A percentile compares a stretch with the other conserved stretches of the same genome.
Conservation (phyloP, 257 asterid species). For the Echium plantagineum region DNA sequence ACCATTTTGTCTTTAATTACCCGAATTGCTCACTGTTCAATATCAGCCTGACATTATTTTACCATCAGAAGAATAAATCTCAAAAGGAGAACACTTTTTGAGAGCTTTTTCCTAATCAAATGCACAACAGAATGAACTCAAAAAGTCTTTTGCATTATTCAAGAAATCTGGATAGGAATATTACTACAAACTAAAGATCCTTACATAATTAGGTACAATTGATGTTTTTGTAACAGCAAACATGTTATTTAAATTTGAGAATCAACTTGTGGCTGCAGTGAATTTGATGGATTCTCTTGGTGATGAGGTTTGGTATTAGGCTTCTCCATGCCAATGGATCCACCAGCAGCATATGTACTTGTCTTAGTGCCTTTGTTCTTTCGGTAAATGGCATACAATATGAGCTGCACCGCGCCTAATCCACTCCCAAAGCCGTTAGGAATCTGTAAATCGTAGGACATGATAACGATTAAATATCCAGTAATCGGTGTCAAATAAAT, state of each 20-base stretch:
- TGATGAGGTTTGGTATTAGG: conserved; percentile 16
- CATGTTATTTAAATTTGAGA: conserved; percentile 16
- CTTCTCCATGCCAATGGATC: conserved; percentile 20
- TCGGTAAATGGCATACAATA: conserved; percentile 52
- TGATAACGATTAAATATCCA: not conserved
- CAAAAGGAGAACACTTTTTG: not conserved
- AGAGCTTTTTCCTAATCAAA: not conserved
- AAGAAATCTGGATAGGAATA: not conserved
- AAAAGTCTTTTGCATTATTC: not conserved
- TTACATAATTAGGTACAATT: not conserved
- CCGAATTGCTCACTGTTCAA: too few relatives aligned
- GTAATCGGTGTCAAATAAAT: not conserved
- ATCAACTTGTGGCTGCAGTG: conserved; percentile 15
- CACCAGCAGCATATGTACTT: conserved; percentile 1
- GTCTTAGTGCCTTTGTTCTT: conserved; percentile 38
- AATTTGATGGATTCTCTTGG: conserved; percentile 15
- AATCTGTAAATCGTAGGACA: conserved; percentile 29
- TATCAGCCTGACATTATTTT: too few relatives aligned
- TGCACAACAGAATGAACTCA: not conserved
- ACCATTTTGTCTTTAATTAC: too few relatives aligned
- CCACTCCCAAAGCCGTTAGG: conserved; percentile 73
- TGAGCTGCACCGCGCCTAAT: conserved; percentile 64
- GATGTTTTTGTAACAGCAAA: not conserved
- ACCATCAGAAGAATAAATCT: too few relatives aligned
- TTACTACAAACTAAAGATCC: not conserved